Percentiles rank a stretch among this genome's conserved stretches.
Conservation (phyloP, 2,329 filamentous ascomycete species). For the Colletotrichum gigasporum region DNA sequence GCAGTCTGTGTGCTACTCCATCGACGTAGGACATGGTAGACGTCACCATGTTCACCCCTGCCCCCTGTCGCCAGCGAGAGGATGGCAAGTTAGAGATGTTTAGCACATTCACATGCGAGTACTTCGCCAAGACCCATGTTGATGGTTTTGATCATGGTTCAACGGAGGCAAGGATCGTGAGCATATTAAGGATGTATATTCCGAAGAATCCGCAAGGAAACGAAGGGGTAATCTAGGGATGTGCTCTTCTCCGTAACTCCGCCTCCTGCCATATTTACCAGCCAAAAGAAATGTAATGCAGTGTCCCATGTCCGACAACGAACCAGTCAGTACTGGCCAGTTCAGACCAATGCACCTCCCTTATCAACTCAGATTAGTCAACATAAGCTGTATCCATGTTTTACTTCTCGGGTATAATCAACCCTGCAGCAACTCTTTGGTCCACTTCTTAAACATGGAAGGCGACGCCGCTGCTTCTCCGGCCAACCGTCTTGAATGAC, state of each 20-base stretch:
- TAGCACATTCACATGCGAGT: too few species aligned
- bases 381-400: not conserved
- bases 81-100: too few species aligned
- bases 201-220: not conserved
- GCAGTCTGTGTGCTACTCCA: too few species aligned
- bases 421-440: not conserved
- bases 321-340: not conserved
- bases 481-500: constrained; percentile 64
- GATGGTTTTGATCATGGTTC: too few species aligned
- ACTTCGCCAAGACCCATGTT: too few species aligned
- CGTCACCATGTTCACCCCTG: too few species aligned
- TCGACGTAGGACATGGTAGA: too few species aligned
- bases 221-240: constrained; percentile 11
- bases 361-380: constrained; percentile 8
- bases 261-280: not conserved
- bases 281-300: constrained; percentile 1
- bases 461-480: constrained; percentile 49
- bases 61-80: too few species aligned
- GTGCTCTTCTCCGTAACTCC: constrained; percentile 21
- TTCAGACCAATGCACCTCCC: not conserved
- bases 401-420: constrained; percentile 3
- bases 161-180: too few species aligned
- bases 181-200: constrained; percentile 16
- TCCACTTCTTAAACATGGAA: constrained; percentile 32
- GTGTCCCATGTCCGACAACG: not conserved